Evolutionary conservation across 176 grass and related monocot species (phyloP), one percentile per base, ranked within the genome.

Genomic region (Chrysopogon serrulatus): DNA sequence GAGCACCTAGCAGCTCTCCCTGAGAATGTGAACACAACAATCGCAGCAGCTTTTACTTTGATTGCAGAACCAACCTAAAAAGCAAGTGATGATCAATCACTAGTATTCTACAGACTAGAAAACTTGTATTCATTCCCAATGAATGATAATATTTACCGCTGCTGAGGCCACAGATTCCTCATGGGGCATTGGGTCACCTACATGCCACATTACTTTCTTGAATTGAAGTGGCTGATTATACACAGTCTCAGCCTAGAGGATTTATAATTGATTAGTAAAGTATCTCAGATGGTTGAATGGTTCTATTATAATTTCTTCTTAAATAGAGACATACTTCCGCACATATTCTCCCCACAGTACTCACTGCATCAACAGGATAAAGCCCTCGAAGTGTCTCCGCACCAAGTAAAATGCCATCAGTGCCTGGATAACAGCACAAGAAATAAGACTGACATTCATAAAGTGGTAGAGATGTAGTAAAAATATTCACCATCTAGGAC

Each of bases 321-420:
- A 51, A 78, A 51, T 36, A 76, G 83, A 82, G 5, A 83, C 95
- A 23, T 95, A 98, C 96, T 87, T 98, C 96, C 26, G 88, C 68
- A 75, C 96, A 98, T 71, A 98, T 98, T 73, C 87, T 91, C n/a
- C 96, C 91, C 28, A 98, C 93, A 78, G 96, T 98, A 70, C 79
- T 90, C 47, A 98, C 87, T 70, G 96, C 47, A 33, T 98, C 96
- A 86, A 98, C 96, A 82, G 96, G 92, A 88, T 95, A 98, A 42
- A 86, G 87, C 37, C 96, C 96, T 86, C 96, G 87, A 82, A 93
- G 89, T 87, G 96, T 98, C 73, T 95, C 96, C 26, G 93, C 96
- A 56, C 96, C 96, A 67, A 98, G 89, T 53, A 93, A 88, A 92
- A 98, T 98, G 54, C 93, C 96, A 95, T 98, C 96, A 70, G 93